A percentile compares a stretch with the other conserved stretches of the same genome.
Evolutionary conservation across 352 stramenopile species (phyloP).

Genomic region (Phytophthora ohioensis): DNA sequence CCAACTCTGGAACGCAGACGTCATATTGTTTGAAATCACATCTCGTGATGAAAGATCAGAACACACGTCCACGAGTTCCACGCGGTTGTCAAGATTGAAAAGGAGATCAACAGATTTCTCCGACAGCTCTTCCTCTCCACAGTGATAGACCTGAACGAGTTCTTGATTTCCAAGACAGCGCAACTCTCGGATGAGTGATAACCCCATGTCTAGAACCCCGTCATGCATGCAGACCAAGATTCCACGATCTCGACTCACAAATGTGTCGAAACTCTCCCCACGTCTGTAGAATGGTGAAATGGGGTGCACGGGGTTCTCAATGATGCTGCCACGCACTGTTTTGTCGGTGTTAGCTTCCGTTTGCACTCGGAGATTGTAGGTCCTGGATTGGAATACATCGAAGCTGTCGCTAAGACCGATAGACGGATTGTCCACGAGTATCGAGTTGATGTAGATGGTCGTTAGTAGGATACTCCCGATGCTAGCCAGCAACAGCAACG

Average conservation of each 20-base stretch:
- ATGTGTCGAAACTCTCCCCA: conserved; percentile 24
- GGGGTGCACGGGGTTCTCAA: conserved; percentile 3
- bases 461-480: conserved; percentile 27
- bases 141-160: conserved; percentile 41
- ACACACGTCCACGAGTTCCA: conserved; percentile 52
- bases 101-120: conserved; percentile 21
- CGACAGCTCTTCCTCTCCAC: conserved; percentile 53
- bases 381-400: conserved; percentile 17
- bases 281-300: conserved; percentile 26
- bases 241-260: conserved; percentile 23
- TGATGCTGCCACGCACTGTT: background rate
- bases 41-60: conserved; percentile 30
- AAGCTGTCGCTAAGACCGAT: conserved; percentile 39
- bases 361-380: conserved; percentile 20
- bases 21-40: conserved; percentile 18
- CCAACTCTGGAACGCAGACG: conserved; percentile 40
- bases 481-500: conserved; percentile 23
- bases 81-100: conserved; percentile 34
- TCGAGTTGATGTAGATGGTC: conserved; percentile 33
- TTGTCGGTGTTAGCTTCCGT: background rate
- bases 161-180: conserved; percentile 33
- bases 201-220: conserved; percentile 44
- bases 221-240: conserved; percentile 47
- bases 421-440: conserved; percentile 15
- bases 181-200: conserved; percentile 47